These are phyloP conservation scores for Daphne laureola DNA, from an alignment of 441 rosid genomes.

Conservation along the genomic window DNA sequence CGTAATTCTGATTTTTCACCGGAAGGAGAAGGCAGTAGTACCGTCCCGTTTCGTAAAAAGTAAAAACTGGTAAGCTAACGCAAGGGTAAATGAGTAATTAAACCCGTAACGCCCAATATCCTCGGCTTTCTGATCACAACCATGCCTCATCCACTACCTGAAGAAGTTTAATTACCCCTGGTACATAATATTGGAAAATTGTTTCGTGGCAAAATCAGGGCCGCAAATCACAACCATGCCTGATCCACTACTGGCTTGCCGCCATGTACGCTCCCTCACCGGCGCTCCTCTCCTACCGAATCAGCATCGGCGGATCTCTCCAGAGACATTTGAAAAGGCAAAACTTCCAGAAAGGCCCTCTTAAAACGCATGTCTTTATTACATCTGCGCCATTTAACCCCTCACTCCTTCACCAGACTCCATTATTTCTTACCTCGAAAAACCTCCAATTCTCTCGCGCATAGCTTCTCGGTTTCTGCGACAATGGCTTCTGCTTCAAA, in stretches of 20 bases:
- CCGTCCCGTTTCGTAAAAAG: too few species aligned
- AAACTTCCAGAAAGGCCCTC: background rate
- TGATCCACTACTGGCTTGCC: background rate
- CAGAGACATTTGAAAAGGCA: background rate
- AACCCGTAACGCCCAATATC: too few species aligned
- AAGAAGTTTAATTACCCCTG: too few species aligned
- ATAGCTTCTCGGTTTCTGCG: conserved; percentile 26
- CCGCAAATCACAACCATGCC: background rate
- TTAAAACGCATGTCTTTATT: conserved; percentile 14
- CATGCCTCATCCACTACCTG: too few species aligned
- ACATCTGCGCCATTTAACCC: conserved; percentile 23
- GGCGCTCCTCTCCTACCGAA: background rate
- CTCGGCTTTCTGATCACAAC: too few species aligned
- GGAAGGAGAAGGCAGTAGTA: too few species aligned
- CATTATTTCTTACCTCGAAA: conserved; percentile 3
- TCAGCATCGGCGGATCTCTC: conserved; percentile 8
- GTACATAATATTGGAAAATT: too few species aligned
- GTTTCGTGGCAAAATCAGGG: conserved; percentile 3
- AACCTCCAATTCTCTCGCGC: conserved; percentile 15
- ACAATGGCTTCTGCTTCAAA: conserved; percentile 51
- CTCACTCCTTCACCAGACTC: conserved; percentile 9
- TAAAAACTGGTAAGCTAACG: too few species aligned
- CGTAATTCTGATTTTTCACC: too few species aligned
- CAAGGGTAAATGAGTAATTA: too few species aligned
- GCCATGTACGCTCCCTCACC: conserved; percentile 7